Conservation (phyloP, 768 basidiomycete genomes). For the Kwoniella dejecticola region DNA sequence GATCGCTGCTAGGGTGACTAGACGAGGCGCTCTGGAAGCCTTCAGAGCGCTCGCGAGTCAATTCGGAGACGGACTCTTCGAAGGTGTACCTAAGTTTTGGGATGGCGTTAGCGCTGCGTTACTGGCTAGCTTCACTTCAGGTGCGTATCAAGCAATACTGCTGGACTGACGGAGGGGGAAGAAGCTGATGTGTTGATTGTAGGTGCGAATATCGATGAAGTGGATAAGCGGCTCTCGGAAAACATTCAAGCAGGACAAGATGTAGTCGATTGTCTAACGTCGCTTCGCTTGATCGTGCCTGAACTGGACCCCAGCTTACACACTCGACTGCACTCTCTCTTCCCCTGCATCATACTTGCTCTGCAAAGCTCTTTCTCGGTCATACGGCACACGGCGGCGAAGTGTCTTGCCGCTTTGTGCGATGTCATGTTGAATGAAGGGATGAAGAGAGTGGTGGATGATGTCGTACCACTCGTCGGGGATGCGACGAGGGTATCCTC, state of each 20-base stretch:
- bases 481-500: conserved; percentile 74
- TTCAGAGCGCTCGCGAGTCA: conserved; percentile 73
- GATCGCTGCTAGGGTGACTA: conserved; percentile 68
- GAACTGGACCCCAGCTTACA: conserved; percentile 72
- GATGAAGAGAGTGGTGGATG: conserved; percentile 87
- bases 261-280: conserved; percentile 85
- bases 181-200: not conserved
- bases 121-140: conserved; percentile 55
- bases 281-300: conserved; percentile 77
- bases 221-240: conserved; percentile 14
- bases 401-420: conserved; percentile 84
- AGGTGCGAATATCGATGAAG: conserved; percentile 8
- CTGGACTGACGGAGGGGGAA: not conserved
- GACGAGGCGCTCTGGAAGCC: conserved; percentile 82
- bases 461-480: conserved; percentile 74
- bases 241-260: conserved; percentile 36
- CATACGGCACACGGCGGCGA: conserved; percentile 81
- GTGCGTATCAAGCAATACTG: not conserved
- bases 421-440: conserved; percentile 79
- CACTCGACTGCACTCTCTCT: conserved; percentile 68
- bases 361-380: conserved; percentile 86
- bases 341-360: conserved; percentile 74
- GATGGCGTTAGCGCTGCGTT: conserved; percentile 82
- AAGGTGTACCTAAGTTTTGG: conserved; percentile 91
- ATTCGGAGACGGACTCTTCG: conserved; percentile 73